Evolutionary conservation across 169 alveolate genomes (phyloP).

Genomic region (Ophryocystis elektroscirrha): DNA sequence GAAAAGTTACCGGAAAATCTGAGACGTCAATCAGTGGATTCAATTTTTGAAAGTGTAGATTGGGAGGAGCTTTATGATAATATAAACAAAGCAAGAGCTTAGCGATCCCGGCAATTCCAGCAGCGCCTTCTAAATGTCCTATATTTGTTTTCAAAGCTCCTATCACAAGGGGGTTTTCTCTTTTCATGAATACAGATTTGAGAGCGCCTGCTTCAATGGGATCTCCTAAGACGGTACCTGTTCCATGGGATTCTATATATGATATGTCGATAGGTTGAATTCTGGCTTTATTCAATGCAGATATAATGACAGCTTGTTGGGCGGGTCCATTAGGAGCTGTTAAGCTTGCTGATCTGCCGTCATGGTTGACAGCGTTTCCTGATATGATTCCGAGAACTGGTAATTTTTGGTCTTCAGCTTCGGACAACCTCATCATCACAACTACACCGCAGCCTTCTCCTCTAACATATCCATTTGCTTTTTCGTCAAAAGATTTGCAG

Average conservation of each 20-base stretch:
- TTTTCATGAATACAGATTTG: slow-evolving; percentile 7
- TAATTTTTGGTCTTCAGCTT: not conserved
- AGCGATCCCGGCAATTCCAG: slow-evolving; percentile 32
- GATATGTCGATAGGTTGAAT: not conserved
- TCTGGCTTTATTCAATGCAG: not conserved
- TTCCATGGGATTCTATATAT: slow-evolving; percentile 40
- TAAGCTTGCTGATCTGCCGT: not conserved
- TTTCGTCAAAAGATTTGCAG: not conserved
- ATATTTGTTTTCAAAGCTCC: slow-evolving; percentile 36
- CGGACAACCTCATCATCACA: not conserved
- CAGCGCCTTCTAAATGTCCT: slow-evolving; percentile 38
- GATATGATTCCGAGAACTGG: not conserved
- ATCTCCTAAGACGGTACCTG: slow-evolving; percentile 45
- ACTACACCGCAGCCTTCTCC: not conserved
- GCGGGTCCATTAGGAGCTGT: not conserved
- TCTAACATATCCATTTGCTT: not conserved
- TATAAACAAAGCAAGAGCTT: slow-evolving; percentile 27
- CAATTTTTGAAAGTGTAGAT: slow-evolving; percentile 24
- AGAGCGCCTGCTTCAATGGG: slow-evolving; percentile 35
- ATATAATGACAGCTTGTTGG: not conserved
- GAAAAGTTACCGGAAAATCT: slow-evolving; percentile 11
- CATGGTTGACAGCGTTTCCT: not conserved
- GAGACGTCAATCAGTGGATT: slow-evolving; percentile 24
- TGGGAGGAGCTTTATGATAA: slow-evolving; percentile 24
- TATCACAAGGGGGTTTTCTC: slow-evolving; percentile 14